Evolutionary conservation across 805 yeast genomes (phyloP), one percentile per base, ranked within the genome.

Genomic region (Starmerella geochares): DNA sequence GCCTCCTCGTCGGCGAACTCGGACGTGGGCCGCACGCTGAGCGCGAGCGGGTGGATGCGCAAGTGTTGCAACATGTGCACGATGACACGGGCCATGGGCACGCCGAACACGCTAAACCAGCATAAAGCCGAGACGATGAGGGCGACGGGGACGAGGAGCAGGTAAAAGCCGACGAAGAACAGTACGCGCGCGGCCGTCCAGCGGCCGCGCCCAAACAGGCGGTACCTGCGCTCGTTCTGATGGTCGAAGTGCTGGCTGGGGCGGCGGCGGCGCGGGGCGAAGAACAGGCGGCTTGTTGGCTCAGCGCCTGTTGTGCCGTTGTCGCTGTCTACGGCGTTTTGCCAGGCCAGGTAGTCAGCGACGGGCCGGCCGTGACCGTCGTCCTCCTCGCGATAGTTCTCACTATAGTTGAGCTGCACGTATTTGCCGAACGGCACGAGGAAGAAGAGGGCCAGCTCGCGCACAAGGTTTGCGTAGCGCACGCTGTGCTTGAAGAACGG

Each of bases 1-100:
- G 78, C 71, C 43, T 73, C 69, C 24, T 63, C 62, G 35, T 57
- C 63, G 54, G 60, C 56, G 40, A 49, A 57, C 8, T 65, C 58
- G 4, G 66, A 57, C 41, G 68, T 62, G 47, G 77, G 74, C 60
- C 79, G 80, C 67, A 86, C 84, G 23, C 80, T 77, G n/a, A 90
- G 67, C 0, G 95, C 95, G 50, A 90, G 69, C 0, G 98, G 98
- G 64, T 88, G 96, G 51, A 88, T 77, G 60, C 95, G 79, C 51
- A 88, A 70, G 65, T 92, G 96, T 51, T 77, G 75, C 57, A 82
- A 73, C 29, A 92, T 65, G 19, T 81, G 79, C 58, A 72, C 66
- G 24, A 83, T 69, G 16, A 86, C 82, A 47, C 86, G 86, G 16
- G 94, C 80, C 94, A 92, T 86, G 36, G 98, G 98, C 43, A 90